Evolutionary conservation across 305 asterid genomes (phyloP).

Genomic region (Fraxinus xanthoxyloides): DNA sequence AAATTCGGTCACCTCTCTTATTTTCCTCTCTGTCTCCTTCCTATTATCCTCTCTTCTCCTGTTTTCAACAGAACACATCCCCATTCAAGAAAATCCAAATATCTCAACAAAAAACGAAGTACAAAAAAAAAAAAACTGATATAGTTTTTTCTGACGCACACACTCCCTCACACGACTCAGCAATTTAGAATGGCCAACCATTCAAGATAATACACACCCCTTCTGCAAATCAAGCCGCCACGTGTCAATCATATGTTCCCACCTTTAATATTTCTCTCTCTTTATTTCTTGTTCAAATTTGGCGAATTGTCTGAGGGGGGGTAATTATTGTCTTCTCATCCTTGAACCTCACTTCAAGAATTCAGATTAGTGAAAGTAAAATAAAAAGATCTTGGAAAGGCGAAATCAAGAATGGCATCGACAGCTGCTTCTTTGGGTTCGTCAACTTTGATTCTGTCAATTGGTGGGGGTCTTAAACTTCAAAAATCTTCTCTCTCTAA

Average conservation of each 20-base stretch:
- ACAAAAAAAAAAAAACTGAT: not conserved
- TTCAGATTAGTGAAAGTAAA: not conserved
- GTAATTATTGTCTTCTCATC: not conserved
- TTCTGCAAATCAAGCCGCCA: conserved; percentile 30
- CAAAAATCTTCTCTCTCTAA: conserved; percentile 43
- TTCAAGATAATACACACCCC: conserved; percentile 48
- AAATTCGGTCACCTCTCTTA: not conserved
- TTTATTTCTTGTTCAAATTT: not conserved
- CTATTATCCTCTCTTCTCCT: not conserved
- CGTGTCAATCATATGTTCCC: conserved; percentile 41
- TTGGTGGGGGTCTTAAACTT: conserved; percentile 42
- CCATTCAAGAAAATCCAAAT: not conserved
- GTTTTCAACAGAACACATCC: not conserved
- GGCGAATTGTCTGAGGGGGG: not conserved
- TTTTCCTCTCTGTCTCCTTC: not conserved
- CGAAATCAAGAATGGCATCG: conserved; percentile 48
- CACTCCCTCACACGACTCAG: not conserved
- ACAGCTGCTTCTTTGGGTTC: conserved; percentile 81
- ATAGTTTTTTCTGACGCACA: not conserved
- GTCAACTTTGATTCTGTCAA: conserved; percentile 65
- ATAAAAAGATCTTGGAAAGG: not conserved
- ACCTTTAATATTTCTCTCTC: conserved; percentile 7
- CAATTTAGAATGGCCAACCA: conserved; percentile 53
- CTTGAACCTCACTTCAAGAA: not conserved
- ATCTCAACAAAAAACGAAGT: not conserved